Percentiles rank a stretch among this genome's conserved stretches.
Evolutionary conservation across 495 filamentous ascomycete genomes (phyloP).

Genomic region (Neurospora hispaniola): DNA sequence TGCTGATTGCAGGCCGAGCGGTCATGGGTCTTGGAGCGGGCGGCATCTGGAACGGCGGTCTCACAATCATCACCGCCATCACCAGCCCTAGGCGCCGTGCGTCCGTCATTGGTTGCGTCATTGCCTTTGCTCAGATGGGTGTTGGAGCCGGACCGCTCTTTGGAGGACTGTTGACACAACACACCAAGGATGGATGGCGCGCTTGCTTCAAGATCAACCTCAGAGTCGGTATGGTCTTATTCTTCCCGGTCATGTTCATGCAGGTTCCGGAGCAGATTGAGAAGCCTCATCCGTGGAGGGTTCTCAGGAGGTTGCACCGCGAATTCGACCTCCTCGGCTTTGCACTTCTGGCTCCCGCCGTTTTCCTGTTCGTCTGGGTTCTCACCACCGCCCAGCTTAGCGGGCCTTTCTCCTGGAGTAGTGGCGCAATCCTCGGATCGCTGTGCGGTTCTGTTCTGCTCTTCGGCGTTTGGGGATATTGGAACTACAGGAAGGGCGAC

Average conservation of each 20-base stretch:
- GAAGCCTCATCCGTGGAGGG: constrained; percentile 23
- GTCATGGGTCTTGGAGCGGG: constrained; percentile 40
- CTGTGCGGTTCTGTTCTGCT: constrained; percentile 52
- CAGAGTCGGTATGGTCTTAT: constrained; percentile 52
- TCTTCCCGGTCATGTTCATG: constrained; percentile 43
- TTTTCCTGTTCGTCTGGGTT: constrained; percentile 42
- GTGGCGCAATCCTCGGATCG: constrained; percentile 52
- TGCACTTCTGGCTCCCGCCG: constrained; percentile 50
- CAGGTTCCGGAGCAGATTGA: constrained; percentile 37
- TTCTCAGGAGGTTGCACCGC: constrained; percentile 26
- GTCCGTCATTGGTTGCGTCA: constrained; percentile 26
- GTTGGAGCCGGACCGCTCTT: constrained; percentile 56
- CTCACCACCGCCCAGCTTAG: constrained; percentile 74
- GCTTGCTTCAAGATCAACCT: constrained; percentile 61
- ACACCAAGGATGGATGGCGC: constrained; percentile 42
- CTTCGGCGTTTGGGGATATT: constrained; percentile 42
- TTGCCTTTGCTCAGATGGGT: constrained; percentile 52
- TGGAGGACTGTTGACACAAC: constrained; percentile 41
- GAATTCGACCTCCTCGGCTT: constrained; percentile 61
- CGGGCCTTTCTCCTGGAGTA: constrained; percentile 55
- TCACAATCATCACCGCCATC: constrained; percentile 25
- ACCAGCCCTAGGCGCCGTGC: constrained; percentile 30
- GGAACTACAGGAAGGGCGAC: constrained; percentile 52
- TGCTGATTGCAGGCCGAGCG: constrained; percentile 45
- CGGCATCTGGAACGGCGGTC: constrained; percentile 27